These are phyloP conservation scores for Bryoerythrophyllum caledonicum DNA, from an alignment of 225 moss, liverwort and hornwort species.

Conservation along the genomic window DNA sequence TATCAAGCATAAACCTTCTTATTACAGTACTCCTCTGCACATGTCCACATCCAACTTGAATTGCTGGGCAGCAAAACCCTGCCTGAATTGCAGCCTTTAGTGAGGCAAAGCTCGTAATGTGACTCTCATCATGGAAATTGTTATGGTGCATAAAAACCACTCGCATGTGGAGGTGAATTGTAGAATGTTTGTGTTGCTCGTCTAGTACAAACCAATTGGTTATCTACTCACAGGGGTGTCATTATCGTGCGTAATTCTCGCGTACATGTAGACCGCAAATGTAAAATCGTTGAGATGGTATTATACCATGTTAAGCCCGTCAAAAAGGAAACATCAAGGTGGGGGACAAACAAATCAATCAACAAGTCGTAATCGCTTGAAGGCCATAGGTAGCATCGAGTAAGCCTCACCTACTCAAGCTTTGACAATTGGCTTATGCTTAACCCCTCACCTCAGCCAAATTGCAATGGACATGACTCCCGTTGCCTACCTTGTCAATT, in stretches of 20 bases:
- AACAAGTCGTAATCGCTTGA: conserved; percentile 30
- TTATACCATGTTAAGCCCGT: conserved; percentile 14
- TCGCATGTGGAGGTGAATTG: too few species aligned
- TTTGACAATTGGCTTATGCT: conserved; percentile 20
- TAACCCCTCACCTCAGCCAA: background rate
- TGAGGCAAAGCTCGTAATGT: background rate
- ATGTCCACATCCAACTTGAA: background rate
- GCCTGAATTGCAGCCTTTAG: background rate
- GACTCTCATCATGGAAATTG: too few species aligned
- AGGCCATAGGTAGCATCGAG: background rate
- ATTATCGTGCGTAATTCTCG: background rate
- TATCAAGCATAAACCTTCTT: background rate
- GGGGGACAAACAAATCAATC: conserved; percentile 26
- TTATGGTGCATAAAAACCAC: too few species aligned
- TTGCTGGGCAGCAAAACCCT: background rate
- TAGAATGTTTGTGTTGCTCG: too few species aligned
- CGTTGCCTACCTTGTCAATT: background rate
- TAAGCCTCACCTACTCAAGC: background rate
- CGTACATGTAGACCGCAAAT: too few species aligned
- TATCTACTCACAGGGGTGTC: too few species aligned
- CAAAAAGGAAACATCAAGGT: conserved; percentile 20
- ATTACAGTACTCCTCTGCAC: background rate
- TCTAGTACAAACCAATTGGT: too few species aligned
- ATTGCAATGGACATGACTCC: conserved; percentile 1
- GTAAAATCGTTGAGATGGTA: too few species aligned